These are phyloP conservation scores for Metschnikowia lochheadii DNA, from an alignment of 805 yeast genomes.

Conservation along the genomic window DNA sequence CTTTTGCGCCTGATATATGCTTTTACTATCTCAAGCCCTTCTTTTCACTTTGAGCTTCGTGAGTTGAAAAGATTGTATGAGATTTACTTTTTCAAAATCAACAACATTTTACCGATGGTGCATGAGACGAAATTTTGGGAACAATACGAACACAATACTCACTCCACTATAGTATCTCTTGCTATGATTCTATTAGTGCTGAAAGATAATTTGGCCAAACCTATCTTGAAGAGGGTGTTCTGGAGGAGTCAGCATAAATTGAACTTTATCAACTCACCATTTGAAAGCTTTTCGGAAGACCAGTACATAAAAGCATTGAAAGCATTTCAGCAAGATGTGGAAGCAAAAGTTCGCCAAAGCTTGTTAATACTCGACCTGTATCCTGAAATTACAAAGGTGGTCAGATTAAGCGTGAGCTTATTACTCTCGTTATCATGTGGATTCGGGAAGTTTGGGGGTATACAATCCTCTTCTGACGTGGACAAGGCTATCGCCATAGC, in stretches of 20 bases:
- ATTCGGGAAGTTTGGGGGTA: not conserved
- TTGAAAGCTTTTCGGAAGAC: not conserved
- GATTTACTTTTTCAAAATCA: constrained; percentile 29
- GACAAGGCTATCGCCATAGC: not conserved
- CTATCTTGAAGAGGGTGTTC: constrained; percentile 22
- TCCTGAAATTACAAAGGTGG: constrained; percentile 30
- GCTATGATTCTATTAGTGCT: constrained; percentile 27
- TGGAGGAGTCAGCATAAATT: constrained; percentile 7
- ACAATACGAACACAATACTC: constrained; percentile 18
- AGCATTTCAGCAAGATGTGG: constrained; percentile 22
- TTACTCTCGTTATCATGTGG: constrained; percentile 15
- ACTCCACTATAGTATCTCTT: constrained; percentile 22
- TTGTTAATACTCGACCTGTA: constrained; percentile 25
- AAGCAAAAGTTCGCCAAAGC: constrained; percentile 32
- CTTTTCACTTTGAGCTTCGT: constrained; percentile 17
- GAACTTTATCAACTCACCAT: not conserved
- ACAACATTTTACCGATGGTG: constrained; percentile 32
- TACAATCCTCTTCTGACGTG: not conserved
- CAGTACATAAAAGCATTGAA: constrained; percentile 13
- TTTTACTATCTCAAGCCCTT: constrained; percentile 31
- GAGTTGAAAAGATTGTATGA: constrained; percentile 23
- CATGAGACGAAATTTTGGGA: constrained; percentile 27
- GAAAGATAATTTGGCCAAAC: constrained; percentile 26
- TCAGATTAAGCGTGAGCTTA: constrained; percentile 20
- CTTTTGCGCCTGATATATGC: constrained; percentile 35